Conservation (phyloP, 1,284 basidiomycete genomes). For the Cutaneotrichosporon dermatis region DNA sequence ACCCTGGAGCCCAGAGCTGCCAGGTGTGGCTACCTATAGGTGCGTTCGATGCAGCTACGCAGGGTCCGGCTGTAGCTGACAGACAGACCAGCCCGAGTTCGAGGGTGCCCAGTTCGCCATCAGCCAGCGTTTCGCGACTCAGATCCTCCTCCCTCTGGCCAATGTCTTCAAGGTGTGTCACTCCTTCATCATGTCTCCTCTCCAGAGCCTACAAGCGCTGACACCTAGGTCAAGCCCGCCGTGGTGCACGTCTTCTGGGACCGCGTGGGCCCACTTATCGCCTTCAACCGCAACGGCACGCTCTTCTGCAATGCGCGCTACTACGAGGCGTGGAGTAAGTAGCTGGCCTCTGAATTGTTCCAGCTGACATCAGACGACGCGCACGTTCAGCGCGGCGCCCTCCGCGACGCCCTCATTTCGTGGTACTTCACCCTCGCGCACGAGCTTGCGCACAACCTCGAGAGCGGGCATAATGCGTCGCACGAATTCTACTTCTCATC, state of each 20-base stretch:
- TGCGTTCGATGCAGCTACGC: conserved; percentile 33
- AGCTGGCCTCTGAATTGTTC: conserved; percentile 56
- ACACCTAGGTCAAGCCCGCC: conserved; percentile 47
- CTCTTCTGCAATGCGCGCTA: conserved; percentile 87
- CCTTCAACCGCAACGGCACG: conserved; percentile 86
- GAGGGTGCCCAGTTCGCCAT: conserved; percentile 28
- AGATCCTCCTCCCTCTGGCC: conserved; percentile 52
- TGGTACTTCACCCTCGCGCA: conserved; percentile 89
- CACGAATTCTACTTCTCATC: conserved; percentile 93
- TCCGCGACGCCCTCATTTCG: conserved; percentile 63
- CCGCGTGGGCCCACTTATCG: conserved; percentile 71
- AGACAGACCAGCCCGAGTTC: conserved; percentile 19
- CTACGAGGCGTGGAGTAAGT: conserved; percentile 80
- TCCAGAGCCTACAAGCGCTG: no score
- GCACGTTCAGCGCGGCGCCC: background rate
- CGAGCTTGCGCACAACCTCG: conserved; percentile 44
- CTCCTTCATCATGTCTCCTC: no score
- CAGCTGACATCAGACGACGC: conserved; percentile 53
- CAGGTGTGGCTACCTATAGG: conserved; percentile 68
- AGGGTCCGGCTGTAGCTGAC: background rate
- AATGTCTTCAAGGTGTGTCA: conserved; percentile 36
- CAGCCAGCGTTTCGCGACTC: conserved; percentile 59
- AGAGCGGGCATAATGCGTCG: conserved; percentile 50
- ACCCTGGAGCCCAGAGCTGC: conserved; percentile 19
- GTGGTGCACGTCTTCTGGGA: conserved; percentile 88